These are phyloP conservation scores for Pythium monospermum DNA, from an alignment of 352 stramenopile species.

Conservation along the genomic window DNA sequence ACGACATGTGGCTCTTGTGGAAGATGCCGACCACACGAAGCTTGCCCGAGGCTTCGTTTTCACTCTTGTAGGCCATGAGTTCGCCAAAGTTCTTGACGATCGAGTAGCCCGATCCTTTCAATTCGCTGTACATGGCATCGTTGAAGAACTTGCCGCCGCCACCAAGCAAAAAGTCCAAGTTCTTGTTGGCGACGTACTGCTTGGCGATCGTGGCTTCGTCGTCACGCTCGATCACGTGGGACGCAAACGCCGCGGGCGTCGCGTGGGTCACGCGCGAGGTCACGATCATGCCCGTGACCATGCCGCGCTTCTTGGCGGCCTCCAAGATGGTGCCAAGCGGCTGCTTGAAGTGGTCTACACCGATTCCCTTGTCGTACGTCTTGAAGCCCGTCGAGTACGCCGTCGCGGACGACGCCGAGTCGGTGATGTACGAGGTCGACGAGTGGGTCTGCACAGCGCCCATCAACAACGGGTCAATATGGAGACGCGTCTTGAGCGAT, in stretches of 20 bases:
- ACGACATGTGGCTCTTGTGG: conserved; percentile 58
- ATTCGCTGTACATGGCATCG: conserved; percentile 35
- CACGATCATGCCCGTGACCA: conserved; percentile 67
- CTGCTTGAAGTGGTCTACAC: conserved; percentile 49
- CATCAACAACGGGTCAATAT: conserved; percentile 54
- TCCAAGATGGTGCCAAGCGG: conserved; percentile 59
- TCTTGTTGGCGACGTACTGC: conserved; percentile 64
- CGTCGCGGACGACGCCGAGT: conserved; percentile 48
- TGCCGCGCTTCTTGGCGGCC: conserved; percentile 50
- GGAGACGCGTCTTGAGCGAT: conserved; percentile 42
- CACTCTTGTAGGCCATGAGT: conserved; percentile 42
- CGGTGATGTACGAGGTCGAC: conserved; percentile 63
- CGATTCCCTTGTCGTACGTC: conserved; percentile 56
- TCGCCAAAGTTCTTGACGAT: conserved; percentile 51
- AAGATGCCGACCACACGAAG: conserved; percentile 59
- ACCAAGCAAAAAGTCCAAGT: conserved; percentile 58
- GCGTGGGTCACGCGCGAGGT: conserved; percentile 62
- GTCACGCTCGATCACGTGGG: conserved; percentile 48
- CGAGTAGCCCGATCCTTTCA: conserved; percentile 40
- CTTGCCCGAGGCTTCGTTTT: conserved; percentile 38
- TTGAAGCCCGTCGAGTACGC: conserved; percentile 62
- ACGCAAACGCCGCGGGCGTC: conserved; percentile 47
- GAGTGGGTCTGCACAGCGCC: conserved; percentile 58
- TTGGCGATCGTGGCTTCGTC: conserved; percentile 50
- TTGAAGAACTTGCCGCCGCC: conserved; percentile 51